These are phyloP conservation scores for Takashimella tepidaria DNA, from an alignment of 1,284 basidiomycete genomes.

Conservation along the genomic window DNA sequence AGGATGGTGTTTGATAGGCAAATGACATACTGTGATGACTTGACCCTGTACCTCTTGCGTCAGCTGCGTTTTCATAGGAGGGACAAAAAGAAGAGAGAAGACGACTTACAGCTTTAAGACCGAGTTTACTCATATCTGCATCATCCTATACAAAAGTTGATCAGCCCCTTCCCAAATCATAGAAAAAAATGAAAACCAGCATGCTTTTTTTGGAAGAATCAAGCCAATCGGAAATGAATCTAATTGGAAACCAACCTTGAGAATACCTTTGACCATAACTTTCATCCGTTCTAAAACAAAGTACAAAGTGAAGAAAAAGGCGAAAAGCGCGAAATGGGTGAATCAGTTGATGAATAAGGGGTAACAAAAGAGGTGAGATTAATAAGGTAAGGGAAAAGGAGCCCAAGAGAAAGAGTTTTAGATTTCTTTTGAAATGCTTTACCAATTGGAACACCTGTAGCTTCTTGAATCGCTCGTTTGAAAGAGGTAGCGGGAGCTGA, in stretches of 20 bases:
- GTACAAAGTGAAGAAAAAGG: not conserved
- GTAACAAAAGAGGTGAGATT: not conserved
- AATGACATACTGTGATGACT: slow-evolving; percentile 27
- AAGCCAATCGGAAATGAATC: no score
- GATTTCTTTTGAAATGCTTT: no score
- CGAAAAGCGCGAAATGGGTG: not conserved
- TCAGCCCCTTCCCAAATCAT: not conserved
- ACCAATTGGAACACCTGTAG: slow-evolving; percentile 71
- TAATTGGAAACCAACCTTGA: slow-evolving; percentile 29
- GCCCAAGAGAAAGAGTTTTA: not conserved
- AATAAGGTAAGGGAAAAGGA: not conserved
- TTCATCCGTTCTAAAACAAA: slow-evolving; percentile 74
- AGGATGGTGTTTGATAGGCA: not conserved
- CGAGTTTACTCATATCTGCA: slow-evolving; percentile 74
- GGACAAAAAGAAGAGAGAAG: slow-evolving; percentile 3
- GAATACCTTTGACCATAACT: slow-evolving; percentile 86
- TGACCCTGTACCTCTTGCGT: slow-evolving; percentile 62
- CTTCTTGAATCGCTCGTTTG: slow-evolving; percentile 74
- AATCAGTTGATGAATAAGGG: no score
- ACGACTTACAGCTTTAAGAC: slow-evolving; percentile 63
- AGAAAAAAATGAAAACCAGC: no score
- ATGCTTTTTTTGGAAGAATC: no score
- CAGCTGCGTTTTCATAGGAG: slow-evolving; percentile 12
- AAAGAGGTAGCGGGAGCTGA: slow-evolving; percentile 60
- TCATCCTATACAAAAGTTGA: slow-evolving; percentile 69